Percentiles rank a stretch among this genome's conserved stretches.
These are phyloP conservation scores for Microdochium bolleyi DNA, from an alignment of 2,329 filamentous ascomycete genomes.

Conservation along the genomic window DNA sequence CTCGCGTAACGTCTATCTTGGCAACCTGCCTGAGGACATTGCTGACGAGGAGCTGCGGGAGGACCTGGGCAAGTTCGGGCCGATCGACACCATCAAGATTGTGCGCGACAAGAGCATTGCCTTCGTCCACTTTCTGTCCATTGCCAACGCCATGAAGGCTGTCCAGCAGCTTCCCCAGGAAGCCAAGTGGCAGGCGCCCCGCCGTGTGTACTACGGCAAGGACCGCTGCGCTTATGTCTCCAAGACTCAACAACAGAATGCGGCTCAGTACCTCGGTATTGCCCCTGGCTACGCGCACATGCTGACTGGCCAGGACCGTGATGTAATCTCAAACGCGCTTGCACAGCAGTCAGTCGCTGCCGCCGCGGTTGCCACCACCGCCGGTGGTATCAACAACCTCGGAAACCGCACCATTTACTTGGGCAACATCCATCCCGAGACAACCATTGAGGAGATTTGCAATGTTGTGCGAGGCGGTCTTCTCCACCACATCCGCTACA, in stretches of 20 bases:
- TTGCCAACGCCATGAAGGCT: constrained; percentile 96
- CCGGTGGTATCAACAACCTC: constrained; percentile 93
- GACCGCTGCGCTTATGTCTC: constrained; percentile 97
- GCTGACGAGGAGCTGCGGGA: constrained; percentile 88
- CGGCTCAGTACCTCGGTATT: constrained; percentile 94
- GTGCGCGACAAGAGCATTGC: constrained; percentile 97
- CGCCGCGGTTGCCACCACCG: constrained; percentile 91
- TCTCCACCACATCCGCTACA: constrained; percentile 96
- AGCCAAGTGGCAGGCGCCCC: constrained; percentile 90
- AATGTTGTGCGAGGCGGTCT: constrained; percentile 95
- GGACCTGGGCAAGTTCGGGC: constrained; percentile 91
- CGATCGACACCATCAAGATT: constrained; percentile 95
- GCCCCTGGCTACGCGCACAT: constrained; percentile 95
- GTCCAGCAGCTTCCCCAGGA: constrained; percentile 95
- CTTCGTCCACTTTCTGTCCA: constrained; percentile 91
- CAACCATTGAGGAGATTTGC: constrained; percentile 98
- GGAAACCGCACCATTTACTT: constrained; percentile 97
- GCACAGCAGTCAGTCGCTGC: constrained; percentile 97
- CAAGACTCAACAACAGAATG: constrained; percentile 99
- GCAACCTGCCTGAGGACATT: constrained; percentile 85
- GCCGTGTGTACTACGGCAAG: constrained; percentile 97
- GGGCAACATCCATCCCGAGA: constrained; percentile 97
- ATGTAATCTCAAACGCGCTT: constrained; percentile 91
- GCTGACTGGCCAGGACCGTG: constrained; percentile 89
- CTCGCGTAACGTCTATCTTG: constrained; percentile 93